Base-by-base conservation (phyloP, 108 stramenopile species). In the Bacterosira constricta region DNA sequence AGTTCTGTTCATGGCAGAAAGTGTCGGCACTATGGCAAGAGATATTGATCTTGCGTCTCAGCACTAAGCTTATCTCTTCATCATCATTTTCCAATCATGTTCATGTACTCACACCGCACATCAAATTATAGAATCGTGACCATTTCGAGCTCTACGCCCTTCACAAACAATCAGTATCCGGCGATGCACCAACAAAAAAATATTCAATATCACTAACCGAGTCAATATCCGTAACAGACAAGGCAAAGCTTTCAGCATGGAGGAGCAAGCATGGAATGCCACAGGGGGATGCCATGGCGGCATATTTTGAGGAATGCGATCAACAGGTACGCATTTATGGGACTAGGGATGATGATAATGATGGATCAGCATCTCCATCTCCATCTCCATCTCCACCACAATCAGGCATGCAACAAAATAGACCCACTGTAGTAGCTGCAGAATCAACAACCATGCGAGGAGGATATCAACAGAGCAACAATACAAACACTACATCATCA, bases 141-240 rank as follows among this genome's bases (percentile, higher is more conserved):
- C 82, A 87, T 20, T 74, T 95, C 65, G 94, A 95, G 75, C 79
- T 95, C 1, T 95, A 92, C 67, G 94, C 94, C n/a, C 85, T 92
- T 39, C 94, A 95, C 88, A 95, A 95, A 61, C 90, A 91, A 67
- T 83, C 90, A 1, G 86, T 90, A 4, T 76, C 73, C 31, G 89
- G 90, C 13, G 94, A 95, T 67, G 90, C 90, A 21, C 90, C 90
- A n/a, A n/a, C n/a, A n/a, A n/a, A n/a, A n/a, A n/a, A n/a, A n/a
- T n/a, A n/a, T 25, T 56, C 44, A 29, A 51, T 52, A 52, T 74
- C 64, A 51, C 72, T 79, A 38, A n/a, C 17, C 41, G 10, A 58
- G 1, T 71, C 69, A 20, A 68, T 63, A n/a, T 83, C 86, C 26
- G 68, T 82, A 11, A 71, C 90, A 17, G 93, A 94, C 69, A 87